phyloP scores from a whole-genome alignment of 768 basidiomycete genomes.

The Rhodosporidiobolus sp. region DNA sequence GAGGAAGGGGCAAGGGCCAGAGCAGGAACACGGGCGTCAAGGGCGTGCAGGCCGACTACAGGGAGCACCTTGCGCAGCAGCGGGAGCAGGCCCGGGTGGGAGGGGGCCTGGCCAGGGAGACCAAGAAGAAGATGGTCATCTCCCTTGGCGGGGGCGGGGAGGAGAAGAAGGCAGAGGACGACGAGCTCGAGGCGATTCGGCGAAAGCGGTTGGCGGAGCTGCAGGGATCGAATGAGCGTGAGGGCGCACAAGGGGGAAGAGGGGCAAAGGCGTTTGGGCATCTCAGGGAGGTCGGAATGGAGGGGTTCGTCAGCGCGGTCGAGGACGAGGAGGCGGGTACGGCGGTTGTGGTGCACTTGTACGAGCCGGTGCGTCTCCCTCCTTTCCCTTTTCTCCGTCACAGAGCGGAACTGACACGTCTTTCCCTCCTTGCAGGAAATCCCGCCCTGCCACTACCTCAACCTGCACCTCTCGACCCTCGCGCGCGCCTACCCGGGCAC shows the following conservation, averaged over 20 bases:
- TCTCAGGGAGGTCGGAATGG: constrained; percentile 41
- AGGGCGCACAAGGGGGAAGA: not conserved
- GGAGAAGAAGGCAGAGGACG: constrained; percentile 28
- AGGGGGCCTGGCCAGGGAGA: constrained; percentile 5
- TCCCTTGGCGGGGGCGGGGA: constrained; percentile 16
- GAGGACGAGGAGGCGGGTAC: constrained; percentile 40
- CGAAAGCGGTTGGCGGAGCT: constrained; percentile 36
- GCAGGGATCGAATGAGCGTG: constrained; percentile 27
- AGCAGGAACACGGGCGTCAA: constrained; percentile 43
- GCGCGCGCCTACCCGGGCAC: constrained; percentile 40
- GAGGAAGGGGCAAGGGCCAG: not conserved
- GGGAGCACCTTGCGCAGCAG: constrained; percentile 10
- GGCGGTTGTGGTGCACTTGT: constrained; percentile 42
- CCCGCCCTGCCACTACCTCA: constrained; percentile 35
- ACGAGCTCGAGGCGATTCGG: constrained; percentile 22
- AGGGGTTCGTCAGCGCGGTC: constrained; percentile 39
- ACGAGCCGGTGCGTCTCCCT: constrained; percentile 36
- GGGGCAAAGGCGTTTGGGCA: constrained; percentile 40
- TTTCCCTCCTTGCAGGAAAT: constrained; percentile 29
- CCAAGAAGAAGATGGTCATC: constrained; percentile 25
- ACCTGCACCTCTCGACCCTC: constrained; percentile 41
- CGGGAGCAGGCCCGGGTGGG: not conserved
- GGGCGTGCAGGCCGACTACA: constrained; percentile 43
- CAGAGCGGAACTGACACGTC: not conserved
- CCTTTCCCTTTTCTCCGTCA: not conserved